These are phyloP conservation scores for Mariannaea elegans DNA, from an alignment of 2,329 filamentous ascomycete genomes.

Conservation along the genomic window DNA sequence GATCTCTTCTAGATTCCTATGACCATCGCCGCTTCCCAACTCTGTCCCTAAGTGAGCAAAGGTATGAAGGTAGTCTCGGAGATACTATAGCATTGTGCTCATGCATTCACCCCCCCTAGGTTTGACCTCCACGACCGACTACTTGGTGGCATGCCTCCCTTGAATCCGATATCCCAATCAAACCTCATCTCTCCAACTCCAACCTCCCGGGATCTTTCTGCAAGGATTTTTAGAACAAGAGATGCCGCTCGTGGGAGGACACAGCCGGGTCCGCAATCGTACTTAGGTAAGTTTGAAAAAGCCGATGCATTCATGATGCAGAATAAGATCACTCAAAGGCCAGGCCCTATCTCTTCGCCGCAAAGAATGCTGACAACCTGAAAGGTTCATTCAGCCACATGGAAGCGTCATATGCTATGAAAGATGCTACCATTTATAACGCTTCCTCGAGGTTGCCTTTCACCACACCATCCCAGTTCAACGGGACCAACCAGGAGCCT, in stretches of 20 bases:
- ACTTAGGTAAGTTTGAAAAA: constrained; percentile 14
- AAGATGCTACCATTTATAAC: constrained; percentile 44
- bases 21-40: constrained; percentile 34
- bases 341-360: not conserved
- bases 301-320: not conserved
- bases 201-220: constrained; percentile 39
- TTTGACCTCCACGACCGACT: constrained; percentile 46
- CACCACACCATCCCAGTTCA: constrained; percentile 34
- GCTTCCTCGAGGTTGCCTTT: constrained; percentile 43
- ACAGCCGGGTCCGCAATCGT: constrained; percentile 28
- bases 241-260: constrained; percentile 33
- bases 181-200: constrained; percentile 50
- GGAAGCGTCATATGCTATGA: constrained; percentile 42
- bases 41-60: constrained; percentile 36
- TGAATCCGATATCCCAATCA: constrained; percentile 50
- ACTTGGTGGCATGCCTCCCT: constrained; percentile 46
- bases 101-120: constrained; percentile 34
- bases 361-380: constrained; percentile 19
- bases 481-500: constrained; percentile 36
- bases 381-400: constrained; percentile 40
- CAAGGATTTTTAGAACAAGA: constrained; percentile 36
- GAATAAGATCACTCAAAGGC: too few relatives aligned
- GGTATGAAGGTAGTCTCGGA: constrained; percentile 27
- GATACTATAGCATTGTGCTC: not conserved
- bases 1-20: constrained; percentile 31